phyloP scores from a whole-genome alignment of 805 yeast genomes.

The Candida ipomoeae region DNA sequence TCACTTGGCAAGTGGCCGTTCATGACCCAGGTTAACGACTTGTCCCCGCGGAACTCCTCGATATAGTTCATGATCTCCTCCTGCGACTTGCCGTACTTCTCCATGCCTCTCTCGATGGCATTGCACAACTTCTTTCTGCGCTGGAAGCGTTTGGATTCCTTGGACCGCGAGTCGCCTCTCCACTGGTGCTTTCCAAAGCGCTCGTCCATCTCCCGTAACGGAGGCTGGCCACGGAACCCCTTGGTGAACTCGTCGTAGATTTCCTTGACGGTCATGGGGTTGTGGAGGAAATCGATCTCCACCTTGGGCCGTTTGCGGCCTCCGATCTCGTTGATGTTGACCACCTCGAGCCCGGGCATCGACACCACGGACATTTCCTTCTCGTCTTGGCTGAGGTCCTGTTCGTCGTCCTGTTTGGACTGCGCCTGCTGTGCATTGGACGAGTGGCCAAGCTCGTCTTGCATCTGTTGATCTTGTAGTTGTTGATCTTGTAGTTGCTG shows the following conservation, averaged over 20 bases:
- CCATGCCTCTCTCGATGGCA: conserved; percentile 40
- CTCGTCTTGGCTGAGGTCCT: not conserved
- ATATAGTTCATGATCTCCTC: conserved; percentile 39
- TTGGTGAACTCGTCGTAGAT: conserved; percentile 43
- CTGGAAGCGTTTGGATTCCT: conserved; percentile 41
- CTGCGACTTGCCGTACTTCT: conserved; percentile 35
- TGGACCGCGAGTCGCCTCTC: conserved; percentile 45
- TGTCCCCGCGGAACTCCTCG: conserved; percentile 41
- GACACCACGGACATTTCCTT: conserved; percentile 9
- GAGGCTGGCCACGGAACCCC: conserved; percentile 43
- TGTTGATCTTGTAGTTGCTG: conserved; percentile 3
- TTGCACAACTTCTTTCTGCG: conserved; percentile 42
- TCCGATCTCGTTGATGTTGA: conserved; percentile 12
- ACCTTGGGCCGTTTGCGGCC: conserved; percentile 35
- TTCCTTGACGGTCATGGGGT: conserved; percentile 42
- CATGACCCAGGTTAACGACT: conserved; percentile 45
- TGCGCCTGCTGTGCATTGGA: not conserved
- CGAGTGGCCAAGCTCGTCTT: not conserved
- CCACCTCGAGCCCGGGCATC: conserved; percentile 18
- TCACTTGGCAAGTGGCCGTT: conserved; percentile 42
- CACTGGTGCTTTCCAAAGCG: conserved; percentile 42
- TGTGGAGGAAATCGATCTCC: conserved; percentile 37
- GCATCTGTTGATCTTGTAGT: conserved; percentile 1
- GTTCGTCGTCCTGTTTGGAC: conserved; percentile 5
- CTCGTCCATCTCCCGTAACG: conserved; percentile 40